Conservation (phyloP, 768 basidiomycete genomes). For the Xerocomus potaroensis region DNA sequence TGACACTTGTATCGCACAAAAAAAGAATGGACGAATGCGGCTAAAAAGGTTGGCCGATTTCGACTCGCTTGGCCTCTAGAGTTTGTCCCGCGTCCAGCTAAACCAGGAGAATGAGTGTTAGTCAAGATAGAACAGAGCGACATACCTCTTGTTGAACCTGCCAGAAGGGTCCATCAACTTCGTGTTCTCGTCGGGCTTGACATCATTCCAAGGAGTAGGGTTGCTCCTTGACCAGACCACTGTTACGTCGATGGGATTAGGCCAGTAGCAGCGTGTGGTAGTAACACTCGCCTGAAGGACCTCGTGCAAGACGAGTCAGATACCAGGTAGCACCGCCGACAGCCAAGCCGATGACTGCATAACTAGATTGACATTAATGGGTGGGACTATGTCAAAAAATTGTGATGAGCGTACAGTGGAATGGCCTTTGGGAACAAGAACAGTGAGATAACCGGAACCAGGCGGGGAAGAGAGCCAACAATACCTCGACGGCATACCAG, state of each 20-base stretch:
- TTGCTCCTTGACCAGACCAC: slow-evolving; percentile 66
- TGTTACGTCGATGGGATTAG: slow-evolving; percentile 18
- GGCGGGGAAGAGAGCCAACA: not conserved
- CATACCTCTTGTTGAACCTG: slow-evolving; percentile 65
- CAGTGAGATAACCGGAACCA: not conserved
- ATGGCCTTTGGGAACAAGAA: slow-evolving; percentile 36
- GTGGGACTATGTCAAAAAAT: slow-evolving; percentile 1
- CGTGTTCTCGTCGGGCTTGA: slow-evolving; percentile 69
- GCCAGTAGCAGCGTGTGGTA: not conserved
- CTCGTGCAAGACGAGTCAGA: slow-evolving; percentile 55
- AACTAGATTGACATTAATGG: slow-evolving; percentile 32
- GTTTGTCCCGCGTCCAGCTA: slow-evolving; percentile 75
- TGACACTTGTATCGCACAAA: slow-evolving; percentile 21
- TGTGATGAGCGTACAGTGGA: slow-evolving; percentile 39
- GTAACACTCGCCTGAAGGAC: slow-evolving; percentile 44
- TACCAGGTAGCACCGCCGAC: slow-evolving; percentile 65
- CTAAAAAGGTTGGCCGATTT: not conserved
- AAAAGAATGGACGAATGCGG: not conserved
- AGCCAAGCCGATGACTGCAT: slow-evolving; percentile 46
- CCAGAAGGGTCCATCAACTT: slow-evolving; percentile 69
- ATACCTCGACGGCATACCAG: slow-evolving; percentile 46
- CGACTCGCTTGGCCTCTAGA: slow-evolving; percentile 36
- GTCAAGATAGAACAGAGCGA: not conserved
- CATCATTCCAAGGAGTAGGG: slow-evolving; percentile 85
- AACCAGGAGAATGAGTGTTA: slow-evolving; percentile 5